These are phyloP conservation scores for Gracilaria domingensis DNA, from an alignment of 23 red algal species.

Conservation along the genomic window DNA sequence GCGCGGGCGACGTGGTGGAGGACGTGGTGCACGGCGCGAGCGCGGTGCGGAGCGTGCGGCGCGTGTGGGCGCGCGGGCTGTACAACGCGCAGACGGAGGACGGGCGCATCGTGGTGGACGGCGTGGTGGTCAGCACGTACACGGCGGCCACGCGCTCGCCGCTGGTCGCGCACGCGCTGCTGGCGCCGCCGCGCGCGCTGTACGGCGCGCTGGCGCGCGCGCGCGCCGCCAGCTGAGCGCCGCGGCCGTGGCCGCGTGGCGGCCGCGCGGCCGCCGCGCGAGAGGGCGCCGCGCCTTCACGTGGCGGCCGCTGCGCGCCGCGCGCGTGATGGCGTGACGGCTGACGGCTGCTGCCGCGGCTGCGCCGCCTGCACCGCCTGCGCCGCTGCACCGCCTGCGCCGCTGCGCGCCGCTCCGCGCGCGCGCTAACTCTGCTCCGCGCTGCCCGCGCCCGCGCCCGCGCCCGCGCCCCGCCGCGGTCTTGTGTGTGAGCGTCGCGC, in stretches of 20 bases:
- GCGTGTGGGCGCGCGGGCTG: not conserved
- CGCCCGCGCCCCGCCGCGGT: too few relatives aligned
- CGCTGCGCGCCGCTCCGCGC: too few relatives aligned
- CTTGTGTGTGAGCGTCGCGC: not conserved
- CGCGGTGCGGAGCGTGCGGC: not conserved
- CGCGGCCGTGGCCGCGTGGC: not conserved
- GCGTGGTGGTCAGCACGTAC: slow-evolving; percentile 42
- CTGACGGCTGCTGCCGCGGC: too few relatives aligned
- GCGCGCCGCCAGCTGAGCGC: not conserved
- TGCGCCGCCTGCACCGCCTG: too few relatives aligned
- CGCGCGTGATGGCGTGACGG: not conserved
- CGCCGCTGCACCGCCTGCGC: too few relatives aligned
- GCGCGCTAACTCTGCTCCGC: too few relatives aligned
- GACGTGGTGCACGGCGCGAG: not conserved
- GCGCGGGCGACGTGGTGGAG: slow-evolving; percentile 14
- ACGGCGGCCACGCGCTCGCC: not conserved
- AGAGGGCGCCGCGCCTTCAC: not conserved
- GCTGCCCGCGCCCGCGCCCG: not conserved
- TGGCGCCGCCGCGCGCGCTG: not conserved
- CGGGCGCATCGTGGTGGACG: slow-evolving; percentile 44
- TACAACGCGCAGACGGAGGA: slow-evolving; percentile 43
- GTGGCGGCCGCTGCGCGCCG: not conserved
- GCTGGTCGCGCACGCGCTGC: slow-evolving; percentile 12
- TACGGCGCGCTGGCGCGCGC: not conserved
- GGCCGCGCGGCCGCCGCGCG: not conserved